Evolutionary conservation across 2,329 filamentous ascomycete species (phyloP).

Genomic region (Ceratocystiopsis sp.): DNA sequence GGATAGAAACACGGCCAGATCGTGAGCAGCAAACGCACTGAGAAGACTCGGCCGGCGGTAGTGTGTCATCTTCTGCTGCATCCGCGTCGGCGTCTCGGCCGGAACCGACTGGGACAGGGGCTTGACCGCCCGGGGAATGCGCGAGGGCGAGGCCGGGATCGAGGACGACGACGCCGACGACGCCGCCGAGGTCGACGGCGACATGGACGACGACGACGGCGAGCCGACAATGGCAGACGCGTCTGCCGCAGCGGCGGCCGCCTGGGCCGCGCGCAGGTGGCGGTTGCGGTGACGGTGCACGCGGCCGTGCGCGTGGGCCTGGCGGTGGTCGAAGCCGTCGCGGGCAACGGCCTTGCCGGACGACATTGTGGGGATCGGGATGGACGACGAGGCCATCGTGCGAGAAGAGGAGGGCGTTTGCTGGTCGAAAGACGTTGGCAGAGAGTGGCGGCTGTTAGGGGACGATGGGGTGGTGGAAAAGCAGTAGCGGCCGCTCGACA

Average conservation of each 20-base stretch:
- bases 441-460: background rate
- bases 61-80: constrained; percentile 27
- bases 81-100: constrained; percentile 24
- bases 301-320: background rate
- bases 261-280: constrained; percentile 4
- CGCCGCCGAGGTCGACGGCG: constrained; percentile 9
- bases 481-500: too few relatives aligned
- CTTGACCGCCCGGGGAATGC: constrained; percentile 32
- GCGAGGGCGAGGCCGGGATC: constrained; percentile 36
- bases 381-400: constrained; percentile 45
- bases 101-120: constrained; percentile 21
- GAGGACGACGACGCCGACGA: constrained; percentile 25
- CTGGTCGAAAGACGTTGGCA: background rate
- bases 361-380: constrained; percentile 41
- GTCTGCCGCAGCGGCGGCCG: too few relatives aligned
- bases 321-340: constrained; percentile 7
- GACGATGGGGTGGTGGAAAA: background rate
- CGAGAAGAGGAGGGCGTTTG: background rate
- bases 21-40: constrained; percentile 26
- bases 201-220: constrained; percentile 5
- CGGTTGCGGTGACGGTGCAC: background rate
- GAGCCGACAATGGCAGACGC: constrained; percentile 2
- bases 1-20: background rate
- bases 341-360: constrained; percentile 2
- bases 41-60: constrained; percentile 43